Evolutionary conservation across 208 protist species (phyloP).

Genomic region (Eutreptiella sp.): DNA sequence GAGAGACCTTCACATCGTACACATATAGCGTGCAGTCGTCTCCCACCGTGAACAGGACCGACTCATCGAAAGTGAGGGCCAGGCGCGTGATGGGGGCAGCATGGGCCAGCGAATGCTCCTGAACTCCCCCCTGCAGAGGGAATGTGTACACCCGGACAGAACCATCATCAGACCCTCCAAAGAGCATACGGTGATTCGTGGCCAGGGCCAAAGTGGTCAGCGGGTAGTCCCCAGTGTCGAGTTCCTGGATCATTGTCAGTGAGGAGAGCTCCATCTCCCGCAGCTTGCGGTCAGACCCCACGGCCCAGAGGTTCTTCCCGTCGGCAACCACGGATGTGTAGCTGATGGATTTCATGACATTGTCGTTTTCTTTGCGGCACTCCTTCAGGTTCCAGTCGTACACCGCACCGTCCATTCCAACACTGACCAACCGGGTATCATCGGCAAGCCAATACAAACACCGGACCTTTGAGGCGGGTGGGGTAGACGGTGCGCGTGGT

Average conservation of each 20-base stretch:
- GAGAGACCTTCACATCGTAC: conserved; percentile 79
- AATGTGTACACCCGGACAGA: conserved; percentile 72
- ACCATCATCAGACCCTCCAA: conserved; percentile 82
- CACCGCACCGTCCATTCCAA: conserved; percentile 86
- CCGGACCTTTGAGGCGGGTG: too few species aligned
- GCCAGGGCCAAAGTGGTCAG: conserved; percentile 75
- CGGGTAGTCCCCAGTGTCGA: conserved; percentile 48
- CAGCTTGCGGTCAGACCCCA: conserved; percentile 84
- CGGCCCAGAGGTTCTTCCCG: conserved; percentile 62
- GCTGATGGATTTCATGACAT: conserved; percentile 77
- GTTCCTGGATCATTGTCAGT: conserved; percentile 60
- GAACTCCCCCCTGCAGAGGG: conserved; percentile 3
- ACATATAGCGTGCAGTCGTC: conserved; percentile 84
- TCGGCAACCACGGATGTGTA: conserved; percentile 78
- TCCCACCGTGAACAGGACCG: conserved; percentile 80
- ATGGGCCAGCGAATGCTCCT: conserved; percentile 64
- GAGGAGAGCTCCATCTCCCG: conserved; percentile 68
- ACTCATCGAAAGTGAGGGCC: conserved; percentile 77
- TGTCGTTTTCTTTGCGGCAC: conserved; percentile 81
- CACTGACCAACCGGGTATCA: conserved; percentile 79
- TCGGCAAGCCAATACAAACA: conserved; percentile 76
- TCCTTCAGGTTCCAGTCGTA: conserved; percentile 86
- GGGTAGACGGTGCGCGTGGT: too few species aligned
- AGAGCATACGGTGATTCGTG: conserved; percentile 78
- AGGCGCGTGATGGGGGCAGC: conserved; percentile 68